Evolutionary conservation across 2,329 filamentous ascomycete species (phyloP).

Genomic region (Botryotinia convoluta): DNA sequence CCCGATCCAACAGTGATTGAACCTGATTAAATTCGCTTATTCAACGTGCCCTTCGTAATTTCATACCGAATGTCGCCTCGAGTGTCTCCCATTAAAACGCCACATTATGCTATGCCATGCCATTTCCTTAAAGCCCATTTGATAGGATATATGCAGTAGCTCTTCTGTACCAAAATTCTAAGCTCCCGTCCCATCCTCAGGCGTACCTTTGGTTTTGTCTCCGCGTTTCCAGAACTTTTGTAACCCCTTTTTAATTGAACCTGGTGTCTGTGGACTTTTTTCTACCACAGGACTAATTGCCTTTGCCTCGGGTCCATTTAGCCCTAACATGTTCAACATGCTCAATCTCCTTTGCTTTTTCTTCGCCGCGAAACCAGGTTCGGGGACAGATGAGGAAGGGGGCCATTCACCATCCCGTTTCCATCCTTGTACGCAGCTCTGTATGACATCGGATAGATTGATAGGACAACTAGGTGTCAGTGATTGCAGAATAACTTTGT

Average conservation of each 20-base stretch:
- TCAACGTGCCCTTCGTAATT: constrained; percentile 2
- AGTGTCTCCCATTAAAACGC: not conserved
- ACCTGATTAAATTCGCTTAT: not conserved
- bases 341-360: constrained; percentile 33
- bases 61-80: not conserved
- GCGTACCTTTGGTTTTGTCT: not conserved
- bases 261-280: constrained; percentile 15
- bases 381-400: constrained; percentile 54
- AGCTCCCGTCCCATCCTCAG: not conserved
- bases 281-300: constrained; percentile 3
- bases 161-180: not conserved
- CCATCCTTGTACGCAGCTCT: constrained; percentile 84
- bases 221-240: constrained; percentile 14
- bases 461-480: constrained; percentile 84
- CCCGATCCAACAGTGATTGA: not conserved
- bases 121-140: not conserved
- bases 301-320: constrained; percentile 23
- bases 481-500: constrained; percentile 78
- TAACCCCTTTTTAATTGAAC: constrained; percentile 1
- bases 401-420: constrained; percentile 94
- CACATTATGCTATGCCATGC: not conserved
- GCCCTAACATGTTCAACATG: constrained; percentile 33
- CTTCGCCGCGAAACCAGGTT: constrained; percentile 31
- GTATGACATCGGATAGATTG: constrained; percentile 78
- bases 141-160: not conserved